phyloP scores from a whole-genome alignment of 1,139 yeast genomes.

The Nakaseomyces glabratus region DNA sequence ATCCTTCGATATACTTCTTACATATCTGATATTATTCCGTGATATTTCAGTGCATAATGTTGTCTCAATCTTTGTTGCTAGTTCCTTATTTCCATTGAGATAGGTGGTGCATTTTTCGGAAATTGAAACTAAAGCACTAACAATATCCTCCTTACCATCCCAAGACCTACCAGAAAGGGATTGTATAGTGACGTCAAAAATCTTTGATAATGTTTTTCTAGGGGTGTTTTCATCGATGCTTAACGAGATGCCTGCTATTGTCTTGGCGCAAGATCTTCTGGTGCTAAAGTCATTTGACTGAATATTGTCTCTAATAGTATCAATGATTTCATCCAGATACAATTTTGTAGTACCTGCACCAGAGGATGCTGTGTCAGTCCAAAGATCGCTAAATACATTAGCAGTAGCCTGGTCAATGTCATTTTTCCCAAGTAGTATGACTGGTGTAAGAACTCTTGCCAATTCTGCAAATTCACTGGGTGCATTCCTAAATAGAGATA shows the following conservation, averaged over 20 bases:
- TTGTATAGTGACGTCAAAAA: constrained; percentile 49
- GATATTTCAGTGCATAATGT: constrained; percentile 53
- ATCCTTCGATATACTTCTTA: constrained; percentile 41
- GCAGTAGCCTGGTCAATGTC: constrained; percentile 46
- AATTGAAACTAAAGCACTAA: constrained; percentile 60
- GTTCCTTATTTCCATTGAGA: constrained; percentile 25
- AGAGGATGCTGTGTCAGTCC: constrained; percentile 70
- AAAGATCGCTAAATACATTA: constrained; percentile 49
- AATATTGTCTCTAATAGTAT: constrained; percentile 42
- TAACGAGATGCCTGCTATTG: constrained; percentile 56
- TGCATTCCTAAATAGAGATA: constrained; percentile 61
- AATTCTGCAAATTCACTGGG: constrained; percentile 59
- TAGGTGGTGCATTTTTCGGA: constrained; percentile 38
- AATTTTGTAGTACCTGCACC: constrained; percentile 62
- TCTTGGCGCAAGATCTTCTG: constrained; percentile 62
- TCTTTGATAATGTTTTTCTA: constrained; percentile 27
- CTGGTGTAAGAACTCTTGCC: constrained; percentile 61
- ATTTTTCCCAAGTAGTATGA: constrained; percentile 70
- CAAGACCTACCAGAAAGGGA: constrained; percentile 76
- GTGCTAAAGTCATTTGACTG: constrained; percentile 53
- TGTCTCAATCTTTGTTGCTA: constrained; percentile 35
- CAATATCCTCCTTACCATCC: constrained; percentile 74
- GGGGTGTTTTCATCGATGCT: constrained; percentile 33
- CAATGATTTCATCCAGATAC: constrained; percentile 63
- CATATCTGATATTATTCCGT: constrained; percentile 61